phyloP scores from a whole-genome alignment of 352 stramenopile genomes.

The Thalassiosira sp. region DNA sequence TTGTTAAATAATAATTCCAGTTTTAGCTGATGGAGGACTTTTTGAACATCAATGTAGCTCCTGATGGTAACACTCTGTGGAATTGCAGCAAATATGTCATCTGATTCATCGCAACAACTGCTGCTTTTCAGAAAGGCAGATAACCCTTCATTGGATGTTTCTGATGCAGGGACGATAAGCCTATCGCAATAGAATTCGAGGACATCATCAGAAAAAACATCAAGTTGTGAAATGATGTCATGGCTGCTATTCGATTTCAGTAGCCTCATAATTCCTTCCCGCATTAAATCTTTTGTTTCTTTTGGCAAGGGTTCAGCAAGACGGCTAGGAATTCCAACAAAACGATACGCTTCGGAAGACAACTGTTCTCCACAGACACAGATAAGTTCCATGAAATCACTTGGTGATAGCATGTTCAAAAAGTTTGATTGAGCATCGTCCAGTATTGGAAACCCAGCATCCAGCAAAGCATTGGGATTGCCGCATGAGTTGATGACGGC shows the following conservation, averaged over 20 bases:
- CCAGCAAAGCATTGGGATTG: conserved; percentile 4
- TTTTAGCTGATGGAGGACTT: conserved; percentile 30
- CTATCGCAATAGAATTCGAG: conserved; percentile 28
- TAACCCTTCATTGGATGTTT: conserved; percentile 29
- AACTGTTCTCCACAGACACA: conserved; percentile 35
- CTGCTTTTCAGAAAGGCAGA: conserved; percentile 26
- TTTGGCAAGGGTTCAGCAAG: conserved; percentile 26
- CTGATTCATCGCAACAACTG: conserved; percentile 29
- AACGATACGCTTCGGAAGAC: conserved; percentile 30
- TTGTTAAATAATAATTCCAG: conserved; percentile 16
- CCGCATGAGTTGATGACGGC: not conserved
- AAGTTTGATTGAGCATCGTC: conserved; percentile 18
- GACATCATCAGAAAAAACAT: conserved; percentile 26
- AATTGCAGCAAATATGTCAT: conserved; percentile 29
- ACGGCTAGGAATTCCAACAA: conserved; percentile 19
- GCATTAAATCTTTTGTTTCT: conserved; percentile 18
- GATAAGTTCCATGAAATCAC: conserved; percentile 23
- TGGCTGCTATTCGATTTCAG: conserved; percentile 12
- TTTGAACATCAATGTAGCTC: conserved; percentile 30
- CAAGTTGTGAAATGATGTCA: conserved; percentile 11
- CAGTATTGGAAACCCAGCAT: conserved; percentile 18
- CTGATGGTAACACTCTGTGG: conserved; percentile 12
- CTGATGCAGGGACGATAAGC: conserved; percentile 22
- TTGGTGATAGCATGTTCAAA: conserved; percentile 8
- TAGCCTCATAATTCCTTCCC: conserved; percentile 17